Evolutionary conservation across 2,329 filamentous ascomycete genomes (phyloP), one percentile per base, ranked within the genome.

Genomic region (Fusarium phyllophilum): DNA sequence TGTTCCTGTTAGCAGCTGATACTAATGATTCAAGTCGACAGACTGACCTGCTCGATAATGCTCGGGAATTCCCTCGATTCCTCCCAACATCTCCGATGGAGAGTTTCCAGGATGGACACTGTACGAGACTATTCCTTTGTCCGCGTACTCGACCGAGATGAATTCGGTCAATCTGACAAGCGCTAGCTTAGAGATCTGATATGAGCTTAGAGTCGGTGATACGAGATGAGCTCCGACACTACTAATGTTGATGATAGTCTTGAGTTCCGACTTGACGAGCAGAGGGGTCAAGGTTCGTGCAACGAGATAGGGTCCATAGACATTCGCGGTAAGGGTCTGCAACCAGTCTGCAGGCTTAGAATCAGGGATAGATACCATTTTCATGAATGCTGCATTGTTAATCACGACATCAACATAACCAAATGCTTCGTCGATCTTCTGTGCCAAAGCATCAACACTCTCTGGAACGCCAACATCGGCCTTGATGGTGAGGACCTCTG

Each of bases 131-230:
- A 74, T 39, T 0, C 36, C 56, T 8, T 68, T n/a, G 2, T 66
- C 48, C 6, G 45, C 48, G 22, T 75, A 73, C 29, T 75, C 72
- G 5, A 44, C 29, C 4, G 58, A 55, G 18, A 70, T 57, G 6
- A 75, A 75, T 18, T 73, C 73, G 5, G 72, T 64, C 14, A 75
- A n/a, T 42, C 73, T 64, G 24, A 64, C 31, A 20, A 75, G 38
- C 0, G 72, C 72, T 6, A 75, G n/a, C n/a, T 75, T 75, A 0
- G 72, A 68, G 8, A 70, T 70, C 6, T 75, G 59, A 24, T 75
- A 75, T 1, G 65, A 59, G 42, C 72, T 75, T 5, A 73, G 38
- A 8, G n/a, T 39, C 2, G 62, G 69, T 1, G 64, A 70, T 6
- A 75, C 31, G 2, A 69, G 66, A n/a, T 69, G 66, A 11, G 66